Evolutionary conservation across 495 filamentous ascomycete genomes (phyloP), one percentile per base, ranked within the genome.

Genomic region (Hypoxylon crocopeplum): DNA sequence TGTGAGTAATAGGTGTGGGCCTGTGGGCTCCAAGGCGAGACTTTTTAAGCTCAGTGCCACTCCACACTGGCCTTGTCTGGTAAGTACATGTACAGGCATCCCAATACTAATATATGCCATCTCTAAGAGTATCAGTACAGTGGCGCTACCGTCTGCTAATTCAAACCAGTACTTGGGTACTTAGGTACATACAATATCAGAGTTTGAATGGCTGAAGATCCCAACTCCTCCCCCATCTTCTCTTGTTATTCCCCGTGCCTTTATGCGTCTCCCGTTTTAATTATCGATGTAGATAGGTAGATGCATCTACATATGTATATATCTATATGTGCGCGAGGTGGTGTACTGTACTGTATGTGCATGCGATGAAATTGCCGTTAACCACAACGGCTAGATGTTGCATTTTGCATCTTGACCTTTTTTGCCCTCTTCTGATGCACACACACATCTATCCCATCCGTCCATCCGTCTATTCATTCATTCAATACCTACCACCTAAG

Each of bases 201-300:
- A 64, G 54, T 59, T 64, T 64, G 61, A 59, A 59, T 64, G 61
- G 61, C 55, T 64, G 61, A 55, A 64, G 61, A 64, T 64, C 61
- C 61, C 49, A 64, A 64, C 54, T 64, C 61, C 54, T 51, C 56
- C 48, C 39, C 55, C 45, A 34, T 48, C 32, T 40, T 39, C 24
- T 37, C 34, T 34, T 36, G 17, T 48, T 21, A 27, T 62, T 62
- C 59, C 59, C 52, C 59, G 59, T 62, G 45, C 15, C 53, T 57
- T 57, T 56, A 24, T 63, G 25, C 40, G 33, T 58, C 27, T 37
- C n/a, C n/a, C 27, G 16, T 20, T 48, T 13, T 45, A 19, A 27
- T 6, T 13, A 13, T 34, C 12, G n/a, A 34, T 13, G 32, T 34
- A 34, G 24, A 27, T 27, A 27, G 24, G 8, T 27, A 27, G 3